phyloP scores from a whole-genome alignment of 495 filamentous ascomycete genomes.

The Ramalina intermedia region DNA sequence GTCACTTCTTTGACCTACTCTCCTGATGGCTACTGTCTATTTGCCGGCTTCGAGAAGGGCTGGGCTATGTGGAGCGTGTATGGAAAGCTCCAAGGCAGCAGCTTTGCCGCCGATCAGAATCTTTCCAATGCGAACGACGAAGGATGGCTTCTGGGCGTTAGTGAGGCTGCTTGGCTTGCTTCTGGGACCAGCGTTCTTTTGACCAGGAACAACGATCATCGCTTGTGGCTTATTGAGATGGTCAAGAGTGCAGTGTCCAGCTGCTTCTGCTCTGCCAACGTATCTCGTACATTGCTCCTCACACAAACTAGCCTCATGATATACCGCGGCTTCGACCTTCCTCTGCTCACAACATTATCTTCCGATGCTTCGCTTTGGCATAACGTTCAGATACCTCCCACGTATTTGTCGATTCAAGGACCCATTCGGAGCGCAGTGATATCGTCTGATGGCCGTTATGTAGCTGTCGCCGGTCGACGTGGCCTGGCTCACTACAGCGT shows the following conservation, averaged over 20 bases:
- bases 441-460: slow-evolving; percentile 83
- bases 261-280: slow-evolving; percentile 80
- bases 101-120: slow-evolving; percentile 53
- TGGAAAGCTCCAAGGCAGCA: slow-evolving; percentile 71
- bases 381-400: slow-evolving; percentile 68
- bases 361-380: slow-evolving; percentile 91
- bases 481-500: slow-evolving; percentile 94
- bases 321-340: slow-evolving; percentile 83
- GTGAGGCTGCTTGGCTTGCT: slow-evolving; percentile 68
- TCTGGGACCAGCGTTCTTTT: slow-evolving; percentile 78
- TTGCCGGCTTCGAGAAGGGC: slow-evolving; percentile 82
- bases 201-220: slow-evolving; percentile 49
- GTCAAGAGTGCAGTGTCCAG: slow-evolving; percentile 80
- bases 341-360: slow-evolving; percentile 78
- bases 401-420: slow-evolving; percentile 81
- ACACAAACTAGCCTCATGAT: slow-evolving; percentile 75
- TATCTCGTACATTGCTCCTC: slow-evolving; percentile 76
- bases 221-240: slow-evolving; percentile 80
- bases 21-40: slow-evolving; percentile 90
- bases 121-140: slow-evolving; percentile 57
- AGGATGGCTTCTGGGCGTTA: slow-evolving; percentile 63
- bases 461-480: slow-evolving; percentile 82
- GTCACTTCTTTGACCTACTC: slow-evolving; percentile 74
- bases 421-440: slow-evolving; percentile 76
- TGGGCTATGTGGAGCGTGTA: slow-evolving; percentile 98